Conservation (phyloP, 2,329 filamentous ascomycete genomes). For the Chrysoporthe deuterocubensis region DNA sequence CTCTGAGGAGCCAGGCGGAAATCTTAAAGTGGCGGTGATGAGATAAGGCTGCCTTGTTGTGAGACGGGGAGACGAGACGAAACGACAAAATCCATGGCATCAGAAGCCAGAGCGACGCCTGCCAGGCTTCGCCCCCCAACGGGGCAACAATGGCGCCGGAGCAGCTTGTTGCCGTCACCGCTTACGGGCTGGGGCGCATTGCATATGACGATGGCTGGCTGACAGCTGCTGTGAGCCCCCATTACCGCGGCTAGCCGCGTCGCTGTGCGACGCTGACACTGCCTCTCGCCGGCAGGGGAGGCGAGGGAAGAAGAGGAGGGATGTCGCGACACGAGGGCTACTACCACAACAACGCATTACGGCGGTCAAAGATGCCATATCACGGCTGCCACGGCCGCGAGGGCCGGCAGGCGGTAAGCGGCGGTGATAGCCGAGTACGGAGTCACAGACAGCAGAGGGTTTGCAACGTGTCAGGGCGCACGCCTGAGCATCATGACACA, state of each 20-base stretch:
- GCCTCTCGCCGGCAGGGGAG: slow-evolving; percentile 20
- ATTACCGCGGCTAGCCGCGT: background rate
- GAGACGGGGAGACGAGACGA: background rate
- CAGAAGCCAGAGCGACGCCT: background rate
- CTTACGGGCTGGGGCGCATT: background rate
- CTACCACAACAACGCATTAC: background rate
- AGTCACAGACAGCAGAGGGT: background rate
- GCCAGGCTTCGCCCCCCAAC: background rate
- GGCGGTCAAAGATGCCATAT: slow-evolving; percentile 5
- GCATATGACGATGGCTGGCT: background rate
- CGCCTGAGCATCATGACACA: background rate
- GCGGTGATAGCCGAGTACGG: slow-evolving; percentile 14
- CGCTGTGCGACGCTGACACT: slow-evolving; percentile 8
- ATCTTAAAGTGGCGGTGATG: slow-evolving; percentile 4
- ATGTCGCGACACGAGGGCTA: slow-evolving; percentile 6
- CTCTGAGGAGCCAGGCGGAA: background rate
- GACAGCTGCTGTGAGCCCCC: slow-evolving; percentile 14
- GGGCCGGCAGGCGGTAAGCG: slow-evolving; percentile 6
- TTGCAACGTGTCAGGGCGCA: background rate
- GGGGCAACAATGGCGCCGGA: background rate
- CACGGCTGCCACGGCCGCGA: background rate
- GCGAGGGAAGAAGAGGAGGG: background rate
- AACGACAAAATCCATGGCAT: background rate
- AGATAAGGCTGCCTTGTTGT: background rate
- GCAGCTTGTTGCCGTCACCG: background rate